These are phyloP conservation scores for Kuraishia ogatae DNA, from an alignment of 805 yeast genomes.

Conservation along the genomic window DNA sequence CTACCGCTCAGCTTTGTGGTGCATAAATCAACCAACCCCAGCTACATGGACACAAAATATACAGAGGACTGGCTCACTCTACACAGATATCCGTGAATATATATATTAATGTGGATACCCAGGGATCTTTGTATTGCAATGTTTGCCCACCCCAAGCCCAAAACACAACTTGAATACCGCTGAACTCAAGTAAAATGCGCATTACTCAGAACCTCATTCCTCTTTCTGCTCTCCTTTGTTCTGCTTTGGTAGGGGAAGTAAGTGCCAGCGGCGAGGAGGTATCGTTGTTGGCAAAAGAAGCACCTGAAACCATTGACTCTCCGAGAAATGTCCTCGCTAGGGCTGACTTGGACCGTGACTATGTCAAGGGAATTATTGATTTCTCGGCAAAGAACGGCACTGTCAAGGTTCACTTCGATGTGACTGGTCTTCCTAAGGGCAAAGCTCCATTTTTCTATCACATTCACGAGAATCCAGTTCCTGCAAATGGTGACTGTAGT, in stretches of 20 bases:
- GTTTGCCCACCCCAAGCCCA: background rate
- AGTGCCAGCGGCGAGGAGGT: background rate
- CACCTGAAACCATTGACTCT: constrained; percentile 41
- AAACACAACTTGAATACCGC: background rate
- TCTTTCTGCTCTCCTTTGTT: background rate
- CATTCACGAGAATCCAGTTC: constrained; percentile 51
- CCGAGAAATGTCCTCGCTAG: constrained; percentile 43
- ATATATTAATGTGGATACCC: background rate
- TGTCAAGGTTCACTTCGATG: constrained; percentile 60
- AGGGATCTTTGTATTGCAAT: background rate
- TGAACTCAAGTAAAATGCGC: background rate
- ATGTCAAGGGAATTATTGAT: constrained; percentile 43
- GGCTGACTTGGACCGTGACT: constrained; percentile 45
- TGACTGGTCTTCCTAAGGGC: constrained; percentile 56
- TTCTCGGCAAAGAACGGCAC: constrained; percentile 51
- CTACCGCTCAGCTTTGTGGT: too few species aligned
- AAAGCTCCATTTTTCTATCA: constrained; percentile 69
- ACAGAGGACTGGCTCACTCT: background rate
- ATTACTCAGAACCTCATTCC: background rate
- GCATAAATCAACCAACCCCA: too few species aligned
- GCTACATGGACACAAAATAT: too few species aligned
- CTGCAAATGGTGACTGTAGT: constrained; percentile 42
- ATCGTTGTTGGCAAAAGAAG: constrained; percentile 27
- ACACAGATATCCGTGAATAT: background rate
- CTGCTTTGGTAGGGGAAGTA: background rate